Percentiles rank a stretch among this genome's conserved stretches.
These are phyloP conservation scores for Ophiostoma piceae DNA, from an alignment of 2,329 filamentous ascomycete species.

Conservation along the genomic window DNA sequence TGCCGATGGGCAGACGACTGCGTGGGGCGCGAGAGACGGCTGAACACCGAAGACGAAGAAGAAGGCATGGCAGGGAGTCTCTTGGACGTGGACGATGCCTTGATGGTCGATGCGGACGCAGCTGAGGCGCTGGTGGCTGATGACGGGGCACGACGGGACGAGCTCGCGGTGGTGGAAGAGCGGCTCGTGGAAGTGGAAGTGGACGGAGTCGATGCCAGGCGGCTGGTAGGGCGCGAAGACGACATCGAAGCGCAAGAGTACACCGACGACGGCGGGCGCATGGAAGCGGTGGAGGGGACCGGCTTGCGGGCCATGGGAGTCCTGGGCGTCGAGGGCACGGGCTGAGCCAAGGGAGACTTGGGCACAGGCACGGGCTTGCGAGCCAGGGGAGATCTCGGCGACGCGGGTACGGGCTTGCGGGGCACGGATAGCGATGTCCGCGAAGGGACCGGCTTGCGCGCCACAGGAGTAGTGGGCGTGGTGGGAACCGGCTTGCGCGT, in stretches of 20 bases:
- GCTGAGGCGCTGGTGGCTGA: background rate
- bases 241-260: background rate
- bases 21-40: background rate
- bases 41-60: background rate
- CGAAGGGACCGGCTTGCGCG: background rate
- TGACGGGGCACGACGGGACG: background rate
- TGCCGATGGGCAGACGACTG: background rate
- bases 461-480: background rate
- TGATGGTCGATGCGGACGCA: background rate
- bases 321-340: background rate
- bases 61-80: background rate
- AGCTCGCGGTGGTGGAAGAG: background rate
- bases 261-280: background rate
- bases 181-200: background rate
- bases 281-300: background rate
- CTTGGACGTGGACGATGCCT: background rate
- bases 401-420: background rate
- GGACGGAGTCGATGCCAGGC: background rate
- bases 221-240: background rate
- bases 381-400: background rate
- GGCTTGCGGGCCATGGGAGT: background rate
- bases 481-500: background rate
- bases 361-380: background rate
- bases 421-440: background rate
- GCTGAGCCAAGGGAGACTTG: background rate